Evolutionary conservation across 345 rosid genomes (phyloP), one percentile per base, ranked within the genome.

Genomic region (Citrus inodora): DNA sequence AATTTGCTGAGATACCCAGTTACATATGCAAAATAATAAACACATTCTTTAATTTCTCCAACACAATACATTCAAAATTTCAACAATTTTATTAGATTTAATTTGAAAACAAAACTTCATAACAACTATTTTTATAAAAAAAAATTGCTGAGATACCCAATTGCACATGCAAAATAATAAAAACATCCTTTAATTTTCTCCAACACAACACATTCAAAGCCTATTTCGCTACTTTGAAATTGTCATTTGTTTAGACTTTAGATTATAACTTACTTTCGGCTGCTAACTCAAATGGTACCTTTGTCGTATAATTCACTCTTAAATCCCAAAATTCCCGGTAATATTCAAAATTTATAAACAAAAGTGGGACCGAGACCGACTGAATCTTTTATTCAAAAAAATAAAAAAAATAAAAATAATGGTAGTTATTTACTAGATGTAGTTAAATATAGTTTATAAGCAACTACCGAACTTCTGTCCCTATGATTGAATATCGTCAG

Each of bases 291-390:
- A 38, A 42, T 66, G 64, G 16, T 19, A 65, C 33, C 42, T 14
- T 66, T 66, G 46, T 21, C 70, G 21, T 40, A 33, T 66, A 22
- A 5, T 60, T 7, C 61, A 0, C 9, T 5, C 24, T 60, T 48
- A 13, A 13, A 6, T 4, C 11, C 19, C 74, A 63, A 62, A 76
- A 67, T 59, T 70, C 71, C 81, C 53, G 71, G 60, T 48, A 70
- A 72, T 62, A 62, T 46, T 77, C 63, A 62, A 58, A 58, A 42
- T 62, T 27, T 9, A 51, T 32, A 33, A 32, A 25, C 24, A 22
- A 3, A 64, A 8, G 46, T 61, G 79, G 76, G 82, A 61, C 78
- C 76, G n/a, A 72, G 82, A 61, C 78, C 74, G 19, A 68, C 14
- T 70, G 67, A 27, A 51, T 81, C 42, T 65, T 75, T 9, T 51